Evolutionary conservation across 192 early-diverging fungal genomes (phyloP).

Genomic region (Allomyces arbusculus): DNA sequence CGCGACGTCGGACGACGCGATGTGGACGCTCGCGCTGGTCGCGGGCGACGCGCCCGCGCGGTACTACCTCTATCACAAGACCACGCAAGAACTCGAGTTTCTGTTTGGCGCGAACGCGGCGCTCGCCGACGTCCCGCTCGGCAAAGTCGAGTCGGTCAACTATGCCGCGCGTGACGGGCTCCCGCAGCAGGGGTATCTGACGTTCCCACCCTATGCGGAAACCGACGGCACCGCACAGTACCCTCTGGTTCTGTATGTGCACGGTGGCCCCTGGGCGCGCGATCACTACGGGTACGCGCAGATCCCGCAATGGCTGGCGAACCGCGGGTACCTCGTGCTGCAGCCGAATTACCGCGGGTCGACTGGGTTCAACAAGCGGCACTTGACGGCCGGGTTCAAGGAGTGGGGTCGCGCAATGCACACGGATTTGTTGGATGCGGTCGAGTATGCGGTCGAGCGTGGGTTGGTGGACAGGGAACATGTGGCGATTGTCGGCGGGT

Average conservation of each 20-base stretch:
- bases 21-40: not conserved
- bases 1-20: not conserved
- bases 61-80: not conserved
- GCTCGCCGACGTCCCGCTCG: not conserved
- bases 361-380: slow-evolving; percentile 12
- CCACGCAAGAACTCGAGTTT: not conserved
- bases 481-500: slow-evolving; percentile 16
- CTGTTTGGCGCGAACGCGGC: not conserved
- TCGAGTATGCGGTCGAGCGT: slow-evolving; percentile 13
- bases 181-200: not conserved
- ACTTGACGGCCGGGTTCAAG: slow-evolving; percentile 7
- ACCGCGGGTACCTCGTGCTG: slow-evolving; percentile 18
- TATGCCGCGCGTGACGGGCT: not conserved
- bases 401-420: slow-evolving; percentile 18
- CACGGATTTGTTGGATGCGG: slow-evolving; percentile 15
- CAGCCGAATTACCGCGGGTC: slow-evolving; percentile 16
- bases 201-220: not conserved
- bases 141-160: not conserved
- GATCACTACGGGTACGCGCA: slow-evolving; percentile 11
- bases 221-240: not conserved
- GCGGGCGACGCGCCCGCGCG: not conserved
- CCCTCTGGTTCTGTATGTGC: slow-evolving; percentile 12
- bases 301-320: slow-evolving; percentile 11
- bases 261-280: slow-evolving; percentile 17
- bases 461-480: slow-evolving; percentile 13